Conservation (phyloP, 208 protist species). For the Acanthamoeba sp. region DNA sequence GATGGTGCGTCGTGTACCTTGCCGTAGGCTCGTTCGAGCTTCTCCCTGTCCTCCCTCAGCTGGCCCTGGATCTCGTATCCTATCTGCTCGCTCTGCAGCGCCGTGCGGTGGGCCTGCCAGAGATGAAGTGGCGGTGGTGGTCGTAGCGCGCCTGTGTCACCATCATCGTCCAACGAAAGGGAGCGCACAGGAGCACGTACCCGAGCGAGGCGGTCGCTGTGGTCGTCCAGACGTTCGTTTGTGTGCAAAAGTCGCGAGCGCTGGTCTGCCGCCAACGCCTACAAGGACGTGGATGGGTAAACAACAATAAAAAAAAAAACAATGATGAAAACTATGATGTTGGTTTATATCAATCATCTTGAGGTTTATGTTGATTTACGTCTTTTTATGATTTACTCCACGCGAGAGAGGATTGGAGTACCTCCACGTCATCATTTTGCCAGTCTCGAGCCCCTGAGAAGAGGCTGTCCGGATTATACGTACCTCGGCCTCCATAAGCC, state of each 20-base stretch:
- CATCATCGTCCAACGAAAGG: too few species aligned
- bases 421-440: constrained; percentile 30
- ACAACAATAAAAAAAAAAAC: background rate
- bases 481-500: background rate
- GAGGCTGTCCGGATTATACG: background rate
- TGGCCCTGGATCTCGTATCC: constrained; percentile 23
- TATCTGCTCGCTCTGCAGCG: constrained; percentile 60
- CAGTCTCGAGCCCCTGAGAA: background rate
- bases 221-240: constrained; percentile 24
- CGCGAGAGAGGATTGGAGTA: background rate
- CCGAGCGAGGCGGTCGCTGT: constrained; percentile 19
- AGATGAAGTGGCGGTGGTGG: too few species aligned
- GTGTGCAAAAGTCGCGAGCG: constrained; percentile 4
- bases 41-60: constrained; percentile 18
- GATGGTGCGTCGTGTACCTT: constrained; percentile 1
- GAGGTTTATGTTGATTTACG: too few species aligned
- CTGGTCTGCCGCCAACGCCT: constrained; percentile 29
- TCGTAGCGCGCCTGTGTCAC: too few species aligned
- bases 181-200: background rate
- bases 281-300: background rate
- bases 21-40: constrained; percentile 15
- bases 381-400: background rate
- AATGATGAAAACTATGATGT: too few species aligned
- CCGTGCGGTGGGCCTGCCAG: constrained; percentile 35
- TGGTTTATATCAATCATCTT: background rate